Evolutionary conservation across 2,329 filamentous ascomycete species (phyloP).

Genomic region (Orbilia brochopaga): DNA sequence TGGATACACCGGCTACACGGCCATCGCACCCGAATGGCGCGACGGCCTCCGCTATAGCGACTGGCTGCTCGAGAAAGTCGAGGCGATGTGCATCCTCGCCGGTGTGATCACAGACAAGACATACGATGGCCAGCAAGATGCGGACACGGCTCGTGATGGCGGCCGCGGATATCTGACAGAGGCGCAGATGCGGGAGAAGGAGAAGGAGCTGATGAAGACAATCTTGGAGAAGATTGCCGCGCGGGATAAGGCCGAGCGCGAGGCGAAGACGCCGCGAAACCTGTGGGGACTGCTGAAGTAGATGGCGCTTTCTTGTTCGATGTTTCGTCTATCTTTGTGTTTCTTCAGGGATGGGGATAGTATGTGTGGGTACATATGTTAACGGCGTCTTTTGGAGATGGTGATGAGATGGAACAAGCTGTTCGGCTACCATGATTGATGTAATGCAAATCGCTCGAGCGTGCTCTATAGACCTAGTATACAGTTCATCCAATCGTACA

Average conservation of each 20-base stretch:
- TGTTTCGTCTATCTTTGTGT: no score
- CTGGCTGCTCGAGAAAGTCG: slow-evolving; percentile 61
- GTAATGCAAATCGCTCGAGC: no score
- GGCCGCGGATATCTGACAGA: slow-evolving; percentile 59
- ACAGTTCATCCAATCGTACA: background rate
- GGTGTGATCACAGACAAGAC: slow-evolving; percentile 57
- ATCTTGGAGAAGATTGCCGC: slow-evolving; percentile 31
- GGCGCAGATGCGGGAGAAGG: slow-evolving; percentile 57
- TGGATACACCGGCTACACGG: slow-evolving; percentile 61
- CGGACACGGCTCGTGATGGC: slow-evolving; percentile 60
- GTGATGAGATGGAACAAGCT: no score
- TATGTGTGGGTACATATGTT: no score
- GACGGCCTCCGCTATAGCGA: slow-evolving; percentile 60
- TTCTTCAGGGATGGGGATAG: no score
- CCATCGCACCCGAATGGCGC: slow-evolving; percentile 62
- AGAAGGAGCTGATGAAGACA: slow-evolving; percentile 40
- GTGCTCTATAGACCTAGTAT: background rate
- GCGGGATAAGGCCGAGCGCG: slow-evolving; percentile 10
- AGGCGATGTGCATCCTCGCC: slow-evolving; percentile 58
- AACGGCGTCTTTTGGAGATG: no score
- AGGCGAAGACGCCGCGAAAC: slow-evolving; percentile 22
- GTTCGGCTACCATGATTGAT: no score
- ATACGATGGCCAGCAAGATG: slow-evolving; percentile 58
- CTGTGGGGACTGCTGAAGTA: slow-evolving; percentile 36
- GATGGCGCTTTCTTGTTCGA: no score